A percentile compares a stretch with the other conserved stretches of the same genome.
Evolutionary conservation across 2,329 filamentous ascomycete species (phyloP).

Genomic region (Akanthomyces lecanii): DNA sequence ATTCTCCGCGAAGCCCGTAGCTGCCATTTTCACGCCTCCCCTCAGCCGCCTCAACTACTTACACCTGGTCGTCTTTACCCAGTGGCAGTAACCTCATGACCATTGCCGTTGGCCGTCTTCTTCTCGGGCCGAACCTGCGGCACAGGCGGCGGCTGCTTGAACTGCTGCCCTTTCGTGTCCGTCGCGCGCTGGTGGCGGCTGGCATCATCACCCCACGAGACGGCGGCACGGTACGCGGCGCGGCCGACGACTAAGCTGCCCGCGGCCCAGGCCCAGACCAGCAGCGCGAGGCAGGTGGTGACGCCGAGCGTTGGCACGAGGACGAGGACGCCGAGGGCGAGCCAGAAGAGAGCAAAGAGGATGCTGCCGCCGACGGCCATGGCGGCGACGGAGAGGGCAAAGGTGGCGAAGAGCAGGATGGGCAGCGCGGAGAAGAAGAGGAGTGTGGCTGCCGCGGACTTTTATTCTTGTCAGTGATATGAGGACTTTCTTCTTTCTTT

Average conservation of each 20-base stretch:
- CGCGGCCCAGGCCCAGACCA: conserved; percentile 65
- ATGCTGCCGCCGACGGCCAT: conserved; percentile 60
- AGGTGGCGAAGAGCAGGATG: conserved; percentile 62
- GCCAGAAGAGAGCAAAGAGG: conserved; percentile 64
- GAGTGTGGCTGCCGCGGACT: conserved; percentile 68
- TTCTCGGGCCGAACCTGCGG: conserved; percentile 9
- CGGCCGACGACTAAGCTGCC: conserved; percentile 51
- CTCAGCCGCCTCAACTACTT: background rate
- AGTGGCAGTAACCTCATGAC: background rate
- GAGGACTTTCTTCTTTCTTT: background rate
- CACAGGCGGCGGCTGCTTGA: conserved; percentile 4
- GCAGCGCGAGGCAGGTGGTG: conserved; percentile 56
- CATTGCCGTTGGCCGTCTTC: background rate
- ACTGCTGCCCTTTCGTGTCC: background rate
- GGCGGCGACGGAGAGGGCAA: conserved; percentile 58
- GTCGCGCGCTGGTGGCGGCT: background rate
- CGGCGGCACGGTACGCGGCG: conserved; percentile 41
- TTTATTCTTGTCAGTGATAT: background rate
- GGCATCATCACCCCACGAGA: conserved; percentile 19
- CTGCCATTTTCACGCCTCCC: background rate
- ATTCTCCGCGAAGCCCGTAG: too few relatives aligned
- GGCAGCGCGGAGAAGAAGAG: conserved; percentile 62
- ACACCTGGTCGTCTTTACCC: background rate
- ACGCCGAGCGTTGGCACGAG: conserved; percentile 66
- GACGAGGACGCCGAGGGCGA: conserved; percentile 61